Evolutionary conservation across 805 yeast genomes (phyloP), one percentile per base, ranked within the genome.

Genomic region (Pichia paraexigua): DNA sequence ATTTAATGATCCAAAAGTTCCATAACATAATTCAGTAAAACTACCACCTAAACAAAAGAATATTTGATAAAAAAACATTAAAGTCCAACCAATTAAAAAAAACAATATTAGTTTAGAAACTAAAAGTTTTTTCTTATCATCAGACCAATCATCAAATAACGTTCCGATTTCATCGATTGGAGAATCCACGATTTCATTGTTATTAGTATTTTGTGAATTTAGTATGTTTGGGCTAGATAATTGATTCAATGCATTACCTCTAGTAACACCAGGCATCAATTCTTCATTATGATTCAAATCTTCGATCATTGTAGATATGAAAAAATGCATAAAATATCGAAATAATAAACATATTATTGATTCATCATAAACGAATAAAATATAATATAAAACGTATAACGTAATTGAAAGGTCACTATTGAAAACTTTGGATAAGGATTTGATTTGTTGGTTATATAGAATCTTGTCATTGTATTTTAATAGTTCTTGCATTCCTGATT

Each of bases 41-140:
- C 45, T 56, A n/a, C 47, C 46, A 15, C 62, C 62, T 9, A 68
- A 58, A 9, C 71, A 67, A 12, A 66, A 64, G 2, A 69, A 27
- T n/a, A 74, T 52, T 53, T 76, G 74, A 6, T 65, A 54, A 3
- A 71, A 55, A 13, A 72, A 56, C n/a, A 65, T 64, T 2, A 60
- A 22, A 0, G 51, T 8, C 48, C 70, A 66, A 17, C 64, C 45
- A 2, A 54, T 25, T 2, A 66, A 20, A 1, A 66, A 50, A 15
- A 64, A n/a, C 17, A 58, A 48, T 6, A 71, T 53, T 12, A 67
- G 60, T 27, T 37, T 40, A 5, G 18, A 13, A 12, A 43, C 13
- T 5, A 47, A 48, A 17, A 51, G 7, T 6, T 21, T 30, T 22
- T 32, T 45, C 27, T 39, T 45, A 17, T 47, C 13, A 5, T 11